Percentiles rank a stretch among this genome's conserved stretches.
phyloP scores from a whole-genome alignment of 2,329 filamentous ascomycete genomes.

The Chalaropsis thielavioides region DNA sequence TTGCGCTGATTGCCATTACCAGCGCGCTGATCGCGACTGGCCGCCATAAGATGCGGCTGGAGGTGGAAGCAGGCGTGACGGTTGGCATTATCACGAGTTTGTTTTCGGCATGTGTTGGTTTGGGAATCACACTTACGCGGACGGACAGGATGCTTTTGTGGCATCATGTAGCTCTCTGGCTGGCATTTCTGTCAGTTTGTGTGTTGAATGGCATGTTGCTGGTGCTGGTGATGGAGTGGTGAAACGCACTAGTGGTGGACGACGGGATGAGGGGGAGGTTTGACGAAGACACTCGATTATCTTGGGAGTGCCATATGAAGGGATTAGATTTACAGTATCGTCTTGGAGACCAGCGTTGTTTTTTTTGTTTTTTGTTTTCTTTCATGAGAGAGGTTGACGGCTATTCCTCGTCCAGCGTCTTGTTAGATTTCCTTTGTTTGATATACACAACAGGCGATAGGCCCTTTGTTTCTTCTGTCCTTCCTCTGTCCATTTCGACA shows the following conservation, averaged over 20 bases:
- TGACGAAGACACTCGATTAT: not conserved
- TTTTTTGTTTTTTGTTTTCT: not conserved
- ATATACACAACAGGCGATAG: not conserved
- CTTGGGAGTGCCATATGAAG: not conserved
- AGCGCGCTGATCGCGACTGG: constrained; percentile 53
- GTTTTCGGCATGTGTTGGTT: constrained; percentile 45
- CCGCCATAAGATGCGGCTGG: constrained; percentile 48
- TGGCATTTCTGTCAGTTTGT: constrained; percentile 27
- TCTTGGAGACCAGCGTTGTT: not conserved
- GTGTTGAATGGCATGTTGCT: constrained; percentile 32
- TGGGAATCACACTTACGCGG: constrained; percentile 44
- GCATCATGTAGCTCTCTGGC: constrained; percentile 31
- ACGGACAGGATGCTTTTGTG: constrained; percentile 30
- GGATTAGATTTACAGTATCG: not conserved
- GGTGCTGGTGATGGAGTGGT: constrained; percentile 27
- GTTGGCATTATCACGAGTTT: constrained; percentile 54
- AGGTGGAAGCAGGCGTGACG: constrained; percentile 60
- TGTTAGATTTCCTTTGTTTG: not conserved
- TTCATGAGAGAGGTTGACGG: not conserved
- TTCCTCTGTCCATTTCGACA: too few relatives aligned
- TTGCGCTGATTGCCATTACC: constrained; percentile 50
- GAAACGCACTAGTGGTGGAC: not conserved
- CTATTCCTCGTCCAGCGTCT: not conserved
- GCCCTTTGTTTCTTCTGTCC: not conserved
- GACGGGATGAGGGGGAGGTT: not conserved